Percentiles rank a stretch among this genome's conserved stretches.
Conservation (phyloP, 2,329 filamentous ascomycete genomes). For the Cladosporium oxysporum region DNA sequence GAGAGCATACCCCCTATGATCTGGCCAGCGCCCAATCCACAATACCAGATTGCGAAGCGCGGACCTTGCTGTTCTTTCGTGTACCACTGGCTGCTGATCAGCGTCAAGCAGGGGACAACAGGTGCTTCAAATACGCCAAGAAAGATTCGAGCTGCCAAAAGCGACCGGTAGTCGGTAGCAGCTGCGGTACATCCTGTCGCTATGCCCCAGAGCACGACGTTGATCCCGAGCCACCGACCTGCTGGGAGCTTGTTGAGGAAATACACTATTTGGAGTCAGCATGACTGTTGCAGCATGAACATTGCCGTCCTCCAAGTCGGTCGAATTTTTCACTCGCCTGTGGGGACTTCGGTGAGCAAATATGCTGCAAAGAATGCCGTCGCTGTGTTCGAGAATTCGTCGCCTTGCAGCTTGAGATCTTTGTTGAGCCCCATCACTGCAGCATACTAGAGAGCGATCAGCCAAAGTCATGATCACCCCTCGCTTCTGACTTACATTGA, state of each 20-base stretch:
- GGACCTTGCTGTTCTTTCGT: conserved; percentile 56
- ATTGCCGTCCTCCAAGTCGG: conserved; percentile 1
- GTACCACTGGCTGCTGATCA: conserved; percentile 70
- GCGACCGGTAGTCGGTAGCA: conserved; percentile 58
- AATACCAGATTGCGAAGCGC: conserved; percentile 50
- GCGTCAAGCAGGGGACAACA: conserved; percentile 66
- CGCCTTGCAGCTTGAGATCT: conserved; percentile 57
- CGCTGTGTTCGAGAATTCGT: conserved; percentile 64
- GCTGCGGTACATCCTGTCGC: conserved; percentile 62
- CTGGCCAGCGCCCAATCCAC: conserved; percentile 73
- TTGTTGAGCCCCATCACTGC: conserved; percentile 64
- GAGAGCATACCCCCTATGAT: conserved; percentile 69
- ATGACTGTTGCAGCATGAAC: background rate
- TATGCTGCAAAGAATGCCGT: conserved; percentile 65
- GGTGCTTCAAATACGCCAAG: conserved; percentile 69
- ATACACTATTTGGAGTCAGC: conserved; percentile 37
- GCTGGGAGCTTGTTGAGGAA: conserved; percentile 60
- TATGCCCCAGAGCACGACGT: conserved; percentile 63
- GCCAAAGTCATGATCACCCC: background rate
- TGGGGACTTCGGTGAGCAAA: conserved; percentile 60
- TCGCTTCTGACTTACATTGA: conserved; percentile 54
- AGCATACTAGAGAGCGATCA: conserved; percentile 53
- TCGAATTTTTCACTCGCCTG: conserved; percentile 45
- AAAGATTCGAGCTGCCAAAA: conserved; percentile 62
- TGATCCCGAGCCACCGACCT: conserved; percentile 60